A percentile compares a stretch with the other conserved stretches of the same genome.
These are phyloP conservation scores for Elasticomyces elasticus DNA, from an alignment of 495 filamentous ascomycete genomes.

Conservation along the genomic window DNA sequence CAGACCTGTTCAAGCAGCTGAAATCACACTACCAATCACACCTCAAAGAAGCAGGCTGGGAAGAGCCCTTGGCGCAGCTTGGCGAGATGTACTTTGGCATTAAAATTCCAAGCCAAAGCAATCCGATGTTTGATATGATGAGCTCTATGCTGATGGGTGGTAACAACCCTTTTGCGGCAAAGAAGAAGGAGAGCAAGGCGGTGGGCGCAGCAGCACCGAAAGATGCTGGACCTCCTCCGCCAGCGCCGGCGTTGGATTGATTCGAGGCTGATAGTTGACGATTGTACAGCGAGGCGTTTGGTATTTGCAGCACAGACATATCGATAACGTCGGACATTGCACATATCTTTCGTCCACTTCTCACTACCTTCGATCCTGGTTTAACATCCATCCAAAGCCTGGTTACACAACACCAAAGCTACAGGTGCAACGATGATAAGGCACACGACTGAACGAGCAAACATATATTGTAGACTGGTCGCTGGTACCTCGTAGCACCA, in stretches of 20 bases:
- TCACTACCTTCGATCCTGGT: no score
- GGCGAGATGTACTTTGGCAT: conserved; percentile 98
- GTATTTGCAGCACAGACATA: no score
- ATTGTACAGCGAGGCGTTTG: no score
- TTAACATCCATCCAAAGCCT: no score
- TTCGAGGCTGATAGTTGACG: no score
- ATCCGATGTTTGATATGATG: conserved; percentile 96
- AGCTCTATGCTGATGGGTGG: conserved; percentile 76
- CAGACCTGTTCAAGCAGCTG: conserved; percentile 74
- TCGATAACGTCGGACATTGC: no score
- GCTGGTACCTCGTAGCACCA: no score
- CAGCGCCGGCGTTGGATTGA: conserved; percentile 46
- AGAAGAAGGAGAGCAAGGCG: conserved; percentile 36
- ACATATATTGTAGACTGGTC: no score
- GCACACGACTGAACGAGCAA: no score
- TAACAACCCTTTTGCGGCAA: conserved; percentile 36
- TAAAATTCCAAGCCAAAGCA: conserved; percentile 72
- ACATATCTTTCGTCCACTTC: no score
- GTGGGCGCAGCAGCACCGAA: conserved; percentile 35
- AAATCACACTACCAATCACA: conserved; percentile 69
- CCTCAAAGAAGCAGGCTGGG: conserved; percentile 68
- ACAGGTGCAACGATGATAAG: no score
- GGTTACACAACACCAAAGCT: no score
- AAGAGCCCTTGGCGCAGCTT: conserved; percentile 73
- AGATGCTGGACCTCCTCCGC: conserved; percentile 25